Conservation (phyloP, 1,284 basidiomycete species). For the Apiotrichum gamsii region DNA sequence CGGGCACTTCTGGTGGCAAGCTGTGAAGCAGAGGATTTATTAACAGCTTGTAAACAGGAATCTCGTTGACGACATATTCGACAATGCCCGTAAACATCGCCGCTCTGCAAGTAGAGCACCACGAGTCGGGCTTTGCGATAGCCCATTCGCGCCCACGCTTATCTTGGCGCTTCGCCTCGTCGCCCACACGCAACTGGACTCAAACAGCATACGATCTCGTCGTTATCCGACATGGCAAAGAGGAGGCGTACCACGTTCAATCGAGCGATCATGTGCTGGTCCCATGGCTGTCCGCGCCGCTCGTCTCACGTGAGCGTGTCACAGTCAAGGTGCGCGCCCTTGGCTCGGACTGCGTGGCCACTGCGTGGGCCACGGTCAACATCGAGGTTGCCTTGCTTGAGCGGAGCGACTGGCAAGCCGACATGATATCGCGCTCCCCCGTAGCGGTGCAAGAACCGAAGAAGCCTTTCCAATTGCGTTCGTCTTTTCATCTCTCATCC, state of each 20-base stretch:
- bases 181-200: slow-evolving; percentile 18
- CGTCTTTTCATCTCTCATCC: slow-evolving; percentile 12
- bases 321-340: slow-evolving; percentile 17
- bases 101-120: slow-evolving; percentile 18
- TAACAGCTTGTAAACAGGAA: too few relatives aligned
- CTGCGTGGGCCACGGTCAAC: slow-evolving; percentile 10
- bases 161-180: slow-evolving; percentile 30
- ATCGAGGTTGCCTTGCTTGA: slow-evolving; percentile 13
- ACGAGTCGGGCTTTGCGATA: slow-evolving; percentile 24
- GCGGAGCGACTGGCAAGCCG: too few relatives aligned
- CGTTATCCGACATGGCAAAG: slow-evolving; percentile 11
- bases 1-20: too few relatives aligned
- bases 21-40: too few relatives aligned
- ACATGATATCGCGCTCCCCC: background rate
- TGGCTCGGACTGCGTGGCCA: slow-evolving; percentile 15
- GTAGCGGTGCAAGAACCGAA: slow-evolving; percentile 13
- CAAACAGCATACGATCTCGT: slow-evolving; percentile 31
- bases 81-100: too few relatives aligned
- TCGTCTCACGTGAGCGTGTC: slow-evolving; percentile 21
- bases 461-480: slow-evolving; percentile 22
- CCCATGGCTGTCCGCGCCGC: slow-evolving; percentile 27
- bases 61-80: too few relatives aligned
- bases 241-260: slow-evolving; percentile 14
- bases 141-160: slow-evolving; percentile 21
- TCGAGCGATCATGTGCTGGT: slow-evolving; percentile 22